Base-by-base conservation (phyloP, 1,139 yeast genomes). In the Pichia sp. region DNA sequence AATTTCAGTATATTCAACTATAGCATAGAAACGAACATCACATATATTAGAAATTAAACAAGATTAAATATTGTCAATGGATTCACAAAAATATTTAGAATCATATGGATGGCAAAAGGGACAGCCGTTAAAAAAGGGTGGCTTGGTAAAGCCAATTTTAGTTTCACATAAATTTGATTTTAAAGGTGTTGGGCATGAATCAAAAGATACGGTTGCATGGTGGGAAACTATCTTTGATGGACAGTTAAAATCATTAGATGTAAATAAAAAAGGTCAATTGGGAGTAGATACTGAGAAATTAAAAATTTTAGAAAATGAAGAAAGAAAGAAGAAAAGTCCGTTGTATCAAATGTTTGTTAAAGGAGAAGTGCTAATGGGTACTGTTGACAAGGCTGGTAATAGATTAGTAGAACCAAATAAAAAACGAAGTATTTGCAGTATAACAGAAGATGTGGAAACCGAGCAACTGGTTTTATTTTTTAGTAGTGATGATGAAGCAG, bases 181-280 rank as follows among this genome's bases (percentile, higher is more conserved):
- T 48, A 87, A 87, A 59, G 98, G 98, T 4, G 70, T 92, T 37
- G 96, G 96, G 0, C 82, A 82, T 57, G 82, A 76, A 50, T 66
- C 74, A 11, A 73, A 73, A 42, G 84, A 80, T 47, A 81, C 82
- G 23, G 97, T 89, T 57, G 83, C 87, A 43, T 92, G 98, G 98
- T 92, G 98, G 98, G 97, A 92, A 55, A 74, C 84, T 54, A 70
- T 90, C 40, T 92, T 92, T 66, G 97, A 92, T 63, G 96, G 96
- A 1, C 96, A 89, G 56, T 73, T 92, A 52, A 87, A 87, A 60
- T 76, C 78, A 23, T 63, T 92, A 40, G 90, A 86, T 47, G 92
- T 89, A 7, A 68, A 60, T 29, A 60, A 63, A 2, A 66, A 62
- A 22, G 49, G 34, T 29, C 32, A 6, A 2, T 16, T 16, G 1